A percentile compares a stretch with the other conserved stretches of the same genome.
Conservation (phyloP, 2,329 filamentous ascomycete species). For the Scedosporium apiospermum region DNA sequence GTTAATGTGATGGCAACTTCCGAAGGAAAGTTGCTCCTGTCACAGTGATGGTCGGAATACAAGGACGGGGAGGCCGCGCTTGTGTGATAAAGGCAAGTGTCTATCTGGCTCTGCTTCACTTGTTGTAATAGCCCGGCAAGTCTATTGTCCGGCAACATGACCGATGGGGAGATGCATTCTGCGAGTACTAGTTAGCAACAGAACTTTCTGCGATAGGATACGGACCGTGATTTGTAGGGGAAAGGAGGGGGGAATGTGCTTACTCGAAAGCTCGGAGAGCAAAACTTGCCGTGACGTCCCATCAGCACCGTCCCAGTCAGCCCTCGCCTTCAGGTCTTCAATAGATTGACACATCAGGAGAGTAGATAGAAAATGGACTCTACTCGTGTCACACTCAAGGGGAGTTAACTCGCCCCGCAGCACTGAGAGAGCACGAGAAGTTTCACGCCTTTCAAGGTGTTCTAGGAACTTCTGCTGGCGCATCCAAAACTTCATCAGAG, state of each 20-base stretch:
- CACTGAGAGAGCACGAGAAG: conserved; percentile 67
- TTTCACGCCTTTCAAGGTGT: conserved; percentile 67
- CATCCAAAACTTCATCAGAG: conserved; percentile 78
- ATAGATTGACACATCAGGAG: conserved; percentile 80
- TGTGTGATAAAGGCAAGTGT: conserved; percentile 82
- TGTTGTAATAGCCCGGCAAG: conserved; percentile 73
- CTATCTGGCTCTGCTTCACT: conserved; percentile 75
- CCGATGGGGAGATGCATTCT: conserved; percentile 88
- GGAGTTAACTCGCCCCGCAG: conserved; percentile 82
- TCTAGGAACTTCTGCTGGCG: conserved; percentile 94
- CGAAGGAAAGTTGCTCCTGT: conserved; percentile 69
- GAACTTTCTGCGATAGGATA: background rate
- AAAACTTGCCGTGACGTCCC: conserved; percentile 66
- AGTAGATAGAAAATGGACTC: conserved; percentile 59
- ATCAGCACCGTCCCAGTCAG: conserved; percentile 75
- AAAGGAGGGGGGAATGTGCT: conserved; percentile 24
- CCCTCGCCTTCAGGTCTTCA: conserved; percentile 66
- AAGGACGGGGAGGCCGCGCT: conserved; percentile 68
- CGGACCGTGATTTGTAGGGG: background rate
- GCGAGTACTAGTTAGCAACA: conserved; percentile 5
- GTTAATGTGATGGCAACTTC: conserved; percentile 60
- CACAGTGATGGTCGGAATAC: conserved; percentile 81
- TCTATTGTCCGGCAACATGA: conserved; percentile 92
- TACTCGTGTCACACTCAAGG: conserved; percentile 69
- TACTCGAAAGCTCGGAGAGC: conserved; percentile 77